phyloP scores from a whole-genome alignment of 352 stramenopile species.

The Globisporangium rhizosaccharum region DNA sequence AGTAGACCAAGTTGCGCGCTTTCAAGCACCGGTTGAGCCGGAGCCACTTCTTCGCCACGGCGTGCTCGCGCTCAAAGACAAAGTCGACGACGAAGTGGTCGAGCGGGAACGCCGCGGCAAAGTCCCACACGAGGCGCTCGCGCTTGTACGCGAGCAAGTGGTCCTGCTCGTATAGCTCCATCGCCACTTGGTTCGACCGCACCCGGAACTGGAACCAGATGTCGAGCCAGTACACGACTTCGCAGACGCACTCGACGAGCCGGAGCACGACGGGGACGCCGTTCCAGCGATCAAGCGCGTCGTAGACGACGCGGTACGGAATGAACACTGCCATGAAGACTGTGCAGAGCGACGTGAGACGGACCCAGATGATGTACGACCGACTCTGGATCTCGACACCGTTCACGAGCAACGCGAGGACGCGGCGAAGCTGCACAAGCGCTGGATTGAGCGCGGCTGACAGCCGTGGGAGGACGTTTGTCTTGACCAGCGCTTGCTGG shows the following conservation, averaged over 20 bases:
- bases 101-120: constrained; percentile 40
- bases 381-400: constrained; percentile 51
- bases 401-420: constrained; percentile 15
- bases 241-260: constrained; percentile 29
- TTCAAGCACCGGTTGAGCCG: constrained; percentile 56
- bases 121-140: constrained; percentile 35
- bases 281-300: constrained; percentile 39
- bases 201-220: constrained; percentile 65
- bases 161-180: constrained; percentile 62
- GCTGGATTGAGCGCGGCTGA: constrained; percentile 1
- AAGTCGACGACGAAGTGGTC: constrained; percentile 35
- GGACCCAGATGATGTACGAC: constrained; percentile 53
- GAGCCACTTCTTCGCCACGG: constrained; percentile 23
- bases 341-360: constrained; percentile 35
- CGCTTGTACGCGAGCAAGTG: constrained; percentile 49
- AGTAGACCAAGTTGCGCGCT: constrained; percentile 45
- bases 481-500: constrained; percentile 5
- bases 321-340: constrained; percentile 44
- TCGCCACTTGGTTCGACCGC: constrained; percentile 34
- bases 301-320: constrained; percentile 52
- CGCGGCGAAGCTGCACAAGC: neutral
- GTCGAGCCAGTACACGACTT: constrained; percentile 43
- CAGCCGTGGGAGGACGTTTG: constrained; percentile 2
- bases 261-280: constrained; percentile 28
- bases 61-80: constrained; percentile 1